These are phyloP conservation scores for Sutorius eximius DNA, from an alignment of 1,284 basidiomycete genomes.

Conservation along the genomic window DNA sequence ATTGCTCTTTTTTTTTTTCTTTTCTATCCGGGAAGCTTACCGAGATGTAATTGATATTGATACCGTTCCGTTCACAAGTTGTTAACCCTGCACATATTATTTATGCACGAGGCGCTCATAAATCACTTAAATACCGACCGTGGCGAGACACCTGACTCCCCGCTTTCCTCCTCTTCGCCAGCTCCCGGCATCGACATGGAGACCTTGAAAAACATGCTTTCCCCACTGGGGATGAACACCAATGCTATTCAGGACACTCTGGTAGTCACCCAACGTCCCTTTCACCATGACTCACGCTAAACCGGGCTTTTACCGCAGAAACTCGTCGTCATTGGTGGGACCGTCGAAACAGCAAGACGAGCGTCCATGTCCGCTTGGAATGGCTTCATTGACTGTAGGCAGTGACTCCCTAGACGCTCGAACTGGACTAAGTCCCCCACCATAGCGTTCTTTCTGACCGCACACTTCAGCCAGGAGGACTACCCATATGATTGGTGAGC, in stretches of 20 bases:
- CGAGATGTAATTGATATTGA: conserved; percentile 36
- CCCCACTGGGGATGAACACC: conserved; percentile 58
- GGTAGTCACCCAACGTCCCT: conserved; percentile 35
- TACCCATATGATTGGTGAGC: conserved; percentile 78
- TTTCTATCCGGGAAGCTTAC: conserved; percentile 30
- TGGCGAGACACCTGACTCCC: conserved; percentile 21
- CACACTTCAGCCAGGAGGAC: conserved; percentile 82
- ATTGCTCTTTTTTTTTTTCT: conserved; percentile 6
- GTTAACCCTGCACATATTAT: conserved; percentile 32
- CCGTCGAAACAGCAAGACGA: conserved; percentile 72
- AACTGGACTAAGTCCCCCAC: conserved; percentile 9
- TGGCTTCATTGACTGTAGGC: conserved; percentile 80
- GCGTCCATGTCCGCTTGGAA: conserved; percentile 81
- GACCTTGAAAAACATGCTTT: conserved; percentile 56
- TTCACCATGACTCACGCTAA: conserved; percentile 1
- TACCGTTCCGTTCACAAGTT: conserved; percentile 22
- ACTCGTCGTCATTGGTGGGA: conserved; percentile 77
- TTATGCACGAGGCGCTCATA: conserved; percentile 33
- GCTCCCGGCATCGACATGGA: conserved; percentile 48
- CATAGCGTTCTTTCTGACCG: conserved; percentile 81
- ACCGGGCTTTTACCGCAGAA: conserved; percentile 43
- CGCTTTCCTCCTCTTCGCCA: conserved; percentile 22
- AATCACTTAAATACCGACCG: conserved; percentile 36
- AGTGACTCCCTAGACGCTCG: neutral
- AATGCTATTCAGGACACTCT: conserved; percentile 63